phyloP scores from a whole-genome alignment of 495 filamentous ascomycete genomes.

The Cercophora sp. region DNA sequence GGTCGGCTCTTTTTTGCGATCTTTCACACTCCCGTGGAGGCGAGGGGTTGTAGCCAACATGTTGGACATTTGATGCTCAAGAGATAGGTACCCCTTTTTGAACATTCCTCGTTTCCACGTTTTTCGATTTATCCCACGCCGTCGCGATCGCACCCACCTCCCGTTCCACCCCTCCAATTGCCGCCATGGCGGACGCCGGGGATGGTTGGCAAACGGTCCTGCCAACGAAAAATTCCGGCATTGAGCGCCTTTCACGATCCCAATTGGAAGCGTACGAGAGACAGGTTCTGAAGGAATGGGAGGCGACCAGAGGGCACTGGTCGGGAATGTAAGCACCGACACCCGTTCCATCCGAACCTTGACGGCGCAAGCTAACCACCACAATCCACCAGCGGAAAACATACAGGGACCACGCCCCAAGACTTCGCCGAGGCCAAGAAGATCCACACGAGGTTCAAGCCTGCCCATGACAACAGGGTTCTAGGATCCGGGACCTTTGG shows the following conservation, averaged over 20 bases:
- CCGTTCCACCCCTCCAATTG: no score
- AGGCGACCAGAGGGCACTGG: slow-evolving; percentile 26
- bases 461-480: slow-evolving; percentile 14
- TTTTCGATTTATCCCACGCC: no score
- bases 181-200: slow-evolving; percentile 26
- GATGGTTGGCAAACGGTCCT: slow-evolving; percentile 32
- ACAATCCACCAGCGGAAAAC: slow-evolving; percentile 31
- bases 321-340: slow-evolving; percentile 35
- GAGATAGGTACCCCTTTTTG: neutral
- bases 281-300: slow-evolving; percentile 32
- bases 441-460: slow-evolving; percentile 28
- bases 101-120: no score
- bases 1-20: neutral
- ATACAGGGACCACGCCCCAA: slow-evolving; percentile 20
- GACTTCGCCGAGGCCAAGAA: slow-evolving; percentile 32
- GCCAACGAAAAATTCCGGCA: slow-evolving; percentile 26
- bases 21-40: neutral
- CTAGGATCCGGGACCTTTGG: slow-evolving; percentile 33
- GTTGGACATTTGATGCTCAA: neutral
- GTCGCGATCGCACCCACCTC: no score
- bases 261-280: slow-evolving; percentile 29
- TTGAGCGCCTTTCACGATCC: slow-evolving; percentile 24
- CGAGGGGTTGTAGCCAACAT: slow-evolving; percentile 1
- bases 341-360: no score
- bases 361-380: no score